phyloP scores from a whole-genome alignment of 176 grass and related monocot genomes.

The Elaeis guineensis region DNA sequence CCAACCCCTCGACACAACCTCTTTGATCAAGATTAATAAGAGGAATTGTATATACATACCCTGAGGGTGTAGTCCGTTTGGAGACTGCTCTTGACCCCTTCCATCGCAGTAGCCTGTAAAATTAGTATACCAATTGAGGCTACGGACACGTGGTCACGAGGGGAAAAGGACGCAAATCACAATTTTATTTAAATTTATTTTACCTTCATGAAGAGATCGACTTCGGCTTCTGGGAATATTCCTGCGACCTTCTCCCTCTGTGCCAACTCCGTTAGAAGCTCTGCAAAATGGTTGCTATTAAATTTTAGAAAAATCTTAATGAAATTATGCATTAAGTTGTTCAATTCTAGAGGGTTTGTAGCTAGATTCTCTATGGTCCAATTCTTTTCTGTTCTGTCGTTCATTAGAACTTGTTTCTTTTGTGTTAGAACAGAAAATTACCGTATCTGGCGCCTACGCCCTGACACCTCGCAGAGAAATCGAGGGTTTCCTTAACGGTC shows the following conservation, averaged over 20 bases:
- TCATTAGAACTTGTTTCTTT: neutral
- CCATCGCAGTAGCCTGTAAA: constrained; percentile 75
- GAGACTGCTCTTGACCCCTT: constrained; percentile 80
- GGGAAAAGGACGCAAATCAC: no score
- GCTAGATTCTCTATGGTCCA: no score
- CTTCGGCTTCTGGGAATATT: constrained; percentile 84
- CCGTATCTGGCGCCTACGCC: constrained; percentile 86
- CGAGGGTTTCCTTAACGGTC: constrained; percentile 96
- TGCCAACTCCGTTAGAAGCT: constrained; percentile 76
- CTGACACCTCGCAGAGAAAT: constrained; percentile 94
- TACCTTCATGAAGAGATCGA: constrained; percentile 99
- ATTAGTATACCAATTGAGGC: no score
- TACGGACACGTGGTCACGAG: no score
- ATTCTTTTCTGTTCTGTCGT: no score
- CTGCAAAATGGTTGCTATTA: neutral
- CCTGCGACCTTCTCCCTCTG: constrained; percentile 73
- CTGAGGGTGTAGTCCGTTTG: constrained; percentile 95
- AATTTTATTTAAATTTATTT: neutral
- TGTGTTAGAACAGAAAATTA: constrained; percentile 1
- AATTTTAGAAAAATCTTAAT: no score
- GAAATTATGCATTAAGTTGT: no score
- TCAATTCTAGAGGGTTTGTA: no score
- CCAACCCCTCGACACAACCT: no score
- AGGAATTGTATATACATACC: constrained; percentile 22
- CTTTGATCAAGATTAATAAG: neutral